Evolutionary conservation across 495 filamentous ascomycete genomes (phyloP).

Genomic region (Cercophora newfieldiana): DNA sequence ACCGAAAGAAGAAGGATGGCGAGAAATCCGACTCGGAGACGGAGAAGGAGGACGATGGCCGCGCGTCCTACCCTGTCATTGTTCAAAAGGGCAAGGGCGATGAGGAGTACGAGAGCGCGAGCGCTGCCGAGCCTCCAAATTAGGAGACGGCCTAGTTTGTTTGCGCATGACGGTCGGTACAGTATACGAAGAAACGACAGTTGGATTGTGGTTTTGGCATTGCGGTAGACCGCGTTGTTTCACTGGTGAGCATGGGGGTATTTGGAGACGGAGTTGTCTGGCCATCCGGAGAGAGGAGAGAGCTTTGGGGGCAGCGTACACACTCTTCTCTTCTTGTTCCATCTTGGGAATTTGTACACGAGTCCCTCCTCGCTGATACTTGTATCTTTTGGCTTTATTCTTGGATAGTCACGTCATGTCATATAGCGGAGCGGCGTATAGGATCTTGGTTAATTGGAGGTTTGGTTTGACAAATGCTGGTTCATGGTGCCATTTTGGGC

Average conservation of each 20-base stretch:
- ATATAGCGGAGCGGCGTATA: no score
- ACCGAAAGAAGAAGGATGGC: constrained; percentile 19
- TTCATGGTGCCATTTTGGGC: no score
- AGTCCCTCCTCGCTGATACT: background rate
- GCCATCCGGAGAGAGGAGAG: background rate
- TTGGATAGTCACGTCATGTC: no score
- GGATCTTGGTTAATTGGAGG: no score
- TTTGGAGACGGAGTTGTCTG: background rate
- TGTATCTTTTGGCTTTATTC: no score
- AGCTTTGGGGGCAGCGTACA: background rate
- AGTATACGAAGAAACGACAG: background rate
- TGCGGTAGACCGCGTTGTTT: background rate
- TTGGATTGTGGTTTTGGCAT: background rate
- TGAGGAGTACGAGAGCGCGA: constrained; percentile 39
- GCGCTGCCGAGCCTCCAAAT: constrained; percentile 4
- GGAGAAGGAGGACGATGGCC: constrained; percentile 28
- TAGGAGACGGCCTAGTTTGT: background rate
- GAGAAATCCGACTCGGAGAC: constrained; percentile 22
- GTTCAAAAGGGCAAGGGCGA: constrained; percentile 40
- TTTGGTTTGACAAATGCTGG: no score
- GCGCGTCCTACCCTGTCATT: constrained; percentile 32
- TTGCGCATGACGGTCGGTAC: constrained; percentile 13
- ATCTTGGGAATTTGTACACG: background rate
- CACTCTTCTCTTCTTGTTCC: background rate
- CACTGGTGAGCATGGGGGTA: background rate